These are phyloP conservation scores for Comarum palustre DNA, from an alignment of 306 rosid genomes.

Conservation along the genomic window DNA sequence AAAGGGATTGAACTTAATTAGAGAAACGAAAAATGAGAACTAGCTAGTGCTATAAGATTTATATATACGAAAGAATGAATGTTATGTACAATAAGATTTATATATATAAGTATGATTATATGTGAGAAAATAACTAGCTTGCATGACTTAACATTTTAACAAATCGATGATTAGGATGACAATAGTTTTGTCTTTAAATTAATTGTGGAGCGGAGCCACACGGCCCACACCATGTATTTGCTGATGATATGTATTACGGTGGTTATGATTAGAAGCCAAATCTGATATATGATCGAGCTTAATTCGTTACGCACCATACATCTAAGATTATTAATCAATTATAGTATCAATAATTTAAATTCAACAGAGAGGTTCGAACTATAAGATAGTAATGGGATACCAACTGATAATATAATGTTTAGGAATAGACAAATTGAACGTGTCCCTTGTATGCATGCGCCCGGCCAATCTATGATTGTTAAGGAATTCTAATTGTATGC, in stretches of 20 bases:
- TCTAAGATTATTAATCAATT: background rate
- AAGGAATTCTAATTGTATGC: background rate
- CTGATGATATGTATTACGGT: background rate
- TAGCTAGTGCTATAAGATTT: background rate
- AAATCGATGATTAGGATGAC: background rate
- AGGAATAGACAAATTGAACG: conserved; percentile 1
- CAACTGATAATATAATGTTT: conserved; percentile 14
- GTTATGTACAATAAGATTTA: background rate
- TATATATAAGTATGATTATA: no score
- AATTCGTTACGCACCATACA: background rate
- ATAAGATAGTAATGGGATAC: conserved; percentile 28
- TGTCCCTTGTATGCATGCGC: background rate
- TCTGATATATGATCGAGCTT: background rate
- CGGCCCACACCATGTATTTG: background rate
- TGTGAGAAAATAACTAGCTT: no score
- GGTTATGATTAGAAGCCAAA: conserved; percentile 11
- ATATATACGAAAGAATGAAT: background rate
- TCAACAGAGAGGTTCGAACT: background rate
- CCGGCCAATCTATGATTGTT: background rate
- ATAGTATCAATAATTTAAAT: background rate
- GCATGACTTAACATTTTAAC: background rate
- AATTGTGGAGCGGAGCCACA: background rate
- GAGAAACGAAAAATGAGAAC: background rate
- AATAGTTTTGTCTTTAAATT: background rate
- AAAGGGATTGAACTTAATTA: no score